These are phyloP conservation scores for Coccomyxa sp. DNA, from an alignment of 139 green algal genomes.

Conservation along the genomic window DNA sequence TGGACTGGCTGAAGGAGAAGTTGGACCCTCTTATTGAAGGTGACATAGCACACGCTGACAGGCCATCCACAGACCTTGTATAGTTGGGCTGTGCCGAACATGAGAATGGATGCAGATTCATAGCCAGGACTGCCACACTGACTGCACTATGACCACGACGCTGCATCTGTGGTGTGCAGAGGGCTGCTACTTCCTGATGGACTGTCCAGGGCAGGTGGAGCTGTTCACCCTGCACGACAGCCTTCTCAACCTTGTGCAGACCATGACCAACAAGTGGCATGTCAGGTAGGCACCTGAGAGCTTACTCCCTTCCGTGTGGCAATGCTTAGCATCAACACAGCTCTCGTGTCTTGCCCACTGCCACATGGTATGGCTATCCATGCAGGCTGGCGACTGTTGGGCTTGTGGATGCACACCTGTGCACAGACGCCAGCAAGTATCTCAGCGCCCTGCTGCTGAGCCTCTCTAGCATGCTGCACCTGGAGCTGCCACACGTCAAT, in stretches of 20 bases:
- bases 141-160: background rate
- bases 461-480: conserved; percentile 72
- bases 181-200: conserved; percentile 75
- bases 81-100: too few species aligned
- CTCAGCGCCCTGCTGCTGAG: conserved; percentile 74
- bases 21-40: conserved; percentile 60
- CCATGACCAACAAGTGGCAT: conserved; percentile 17
- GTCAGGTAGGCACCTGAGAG: conserved; percentile 10
- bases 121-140: too few species aligned
- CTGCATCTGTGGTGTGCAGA: conserved; percentile 38
- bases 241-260: conserved; percentile 44
- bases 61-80: too few species aligned
- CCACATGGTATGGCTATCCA: background rate
- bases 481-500: conserved; percentile 81
- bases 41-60: too few species aligned
- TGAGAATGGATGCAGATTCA: too few species aligned
- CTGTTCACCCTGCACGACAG: conserved; percentile 60
- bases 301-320: background rate
- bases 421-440: conserved; percentile 64
- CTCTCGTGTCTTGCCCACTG: background rate
- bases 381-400: conserved; percentile 52
- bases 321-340: background rate
- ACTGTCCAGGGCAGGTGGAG: conserved; percentile 84
- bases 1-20: conserved; percentile 82
- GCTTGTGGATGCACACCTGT: conserved; percentile 82